These are phyloP conservation scores for Hylodesmum podocarpum DNA, from an alignment of 306 rosid genomes.

Conservation along the genomic window DNA sequence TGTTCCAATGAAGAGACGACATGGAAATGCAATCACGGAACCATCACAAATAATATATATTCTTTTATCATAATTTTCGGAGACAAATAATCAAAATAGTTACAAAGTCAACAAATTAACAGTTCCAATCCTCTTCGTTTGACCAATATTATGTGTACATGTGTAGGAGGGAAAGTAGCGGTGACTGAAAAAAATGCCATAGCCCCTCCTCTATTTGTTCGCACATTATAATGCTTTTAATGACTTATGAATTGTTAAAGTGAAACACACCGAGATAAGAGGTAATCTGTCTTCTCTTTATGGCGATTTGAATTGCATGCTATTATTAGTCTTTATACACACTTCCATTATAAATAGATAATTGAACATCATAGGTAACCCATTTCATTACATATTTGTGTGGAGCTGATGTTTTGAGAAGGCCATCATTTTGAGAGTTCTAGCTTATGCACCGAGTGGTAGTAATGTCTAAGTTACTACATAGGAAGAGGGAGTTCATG, in stretches of 20 bases:
- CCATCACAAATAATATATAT: slow-evolving; percentile 26
- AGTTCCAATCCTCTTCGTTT: slow-evolving; percentile 34
- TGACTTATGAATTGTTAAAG: slow-evolving; percentile 10
- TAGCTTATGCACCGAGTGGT: neutral
- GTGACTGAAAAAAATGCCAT: neutral
- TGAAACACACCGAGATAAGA: neutral
- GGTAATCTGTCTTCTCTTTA: slow-evolving; percentile 8
- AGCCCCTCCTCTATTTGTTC: slow-evolving; percentile 1
- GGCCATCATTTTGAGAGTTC: neutral
- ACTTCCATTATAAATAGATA: neutral
- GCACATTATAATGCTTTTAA: slow-evolving; percentile 3
- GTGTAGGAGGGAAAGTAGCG: neutral
- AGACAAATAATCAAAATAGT: neutral
- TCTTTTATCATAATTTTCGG: neutral
- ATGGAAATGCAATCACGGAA: slow-evolving; percentile 48
- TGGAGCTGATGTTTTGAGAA: neutral
- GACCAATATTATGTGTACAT: slow-evolving; percentile 4
- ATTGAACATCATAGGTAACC: neutral
- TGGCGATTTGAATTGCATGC: slow-evolving; percentile 8
- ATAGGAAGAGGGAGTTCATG: neutral
- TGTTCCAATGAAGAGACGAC: slow-evolving; percentile 38
- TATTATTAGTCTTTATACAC: neutral
- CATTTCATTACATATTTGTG: neutral
- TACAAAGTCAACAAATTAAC: slow-evolving; percentile 46
- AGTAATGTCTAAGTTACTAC: neutral